Base-by-base conservation (phyloP, 495 filamentous ascomycete species). In the Penicillium atrosanguineum region DNA sequence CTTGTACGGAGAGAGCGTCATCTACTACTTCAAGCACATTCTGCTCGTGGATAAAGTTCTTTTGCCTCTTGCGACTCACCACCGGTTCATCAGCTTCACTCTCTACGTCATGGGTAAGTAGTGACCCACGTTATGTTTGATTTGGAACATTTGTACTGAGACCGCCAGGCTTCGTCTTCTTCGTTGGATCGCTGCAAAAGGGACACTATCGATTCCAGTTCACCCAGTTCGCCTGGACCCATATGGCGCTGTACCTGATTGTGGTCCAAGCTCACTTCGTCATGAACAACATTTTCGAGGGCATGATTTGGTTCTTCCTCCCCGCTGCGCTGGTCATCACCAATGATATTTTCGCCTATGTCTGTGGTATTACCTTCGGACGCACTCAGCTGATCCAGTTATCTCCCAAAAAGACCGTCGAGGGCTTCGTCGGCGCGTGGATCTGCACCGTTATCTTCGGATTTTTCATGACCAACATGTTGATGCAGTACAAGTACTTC, bases 281-380 rank as follows among this genome's bases (percentile, higher is more conserved):
- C 70, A 97, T 99, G 88, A 97, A 99, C 79, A 99, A 97, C 72
- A 87, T 97, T 54, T 93, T 99, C 69, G 95, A 99, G 75, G 95
- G 95, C 71, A 91, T 99, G 90, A 94, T 99, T 68, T 99, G 95
- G 95, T 97, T 99, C 80, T 97, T 99, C 82, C 78, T 99, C 42
- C 95, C 95, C 2, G 92, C 90, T 3, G 87, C 89, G 25, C 80
- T 99, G 50, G 95, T 99, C 61, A 96, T 97, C 64, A 96, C 89
- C 36, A 99, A 99, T 65, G 95, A 99, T 69, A 99, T 97, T 55
- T 97, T 96, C 64, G 95, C 95, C 65, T 99, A 99, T 64, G 82
- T 99, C 55, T 95, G 90, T 69, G 95, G 95, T 56, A 97, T 99
- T 64, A 91, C 91, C 8, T 96, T 99, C 68, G 95, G 95, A 38